phyloP scores from a whole-genome alignment of 768 basidiomycete genomes.

The Lactarius indigo region DNA sequence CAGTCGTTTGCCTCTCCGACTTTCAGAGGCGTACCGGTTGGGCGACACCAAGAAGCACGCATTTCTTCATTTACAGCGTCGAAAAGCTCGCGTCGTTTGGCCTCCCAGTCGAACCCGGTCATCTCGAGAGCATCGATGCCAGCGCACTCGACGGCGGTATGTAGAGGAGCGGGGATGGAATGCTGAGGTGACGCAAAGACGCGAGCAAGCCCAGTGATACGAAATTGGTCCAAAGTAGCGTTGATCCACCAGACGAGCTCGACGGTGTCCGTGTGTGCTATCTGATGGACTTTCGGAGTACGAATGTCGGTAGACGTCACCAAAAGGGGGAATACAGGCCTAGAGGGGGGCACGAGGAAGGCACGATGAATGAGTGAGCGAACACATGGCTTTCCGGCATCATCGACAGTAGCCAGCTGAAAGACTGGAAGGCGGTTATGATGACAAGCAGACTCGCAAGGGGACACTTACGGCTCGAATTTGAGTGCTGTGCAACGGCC shows the following conservation, averaged over 20 bases:
- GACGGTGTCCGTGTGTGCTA: constrained; percentile 46
- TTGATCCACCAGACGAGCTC: constrained; percentile 77
- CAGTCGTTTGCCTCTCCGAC: constrained; percentile 59
- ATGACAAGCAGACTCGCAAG: background rate
- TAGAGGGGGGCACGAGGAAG: constrained; percentile 45
- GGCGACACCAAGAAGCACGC: constrained; percentile 71
- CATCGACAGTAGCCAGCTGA: constrained; percentile 58
- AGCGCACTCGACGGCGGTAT: constrained; percentile 20
- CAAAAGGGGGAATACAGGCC: constrained; percentile 54
- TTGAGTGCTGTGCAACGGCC: constrained; percentile 29
- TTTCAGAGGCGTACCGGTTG: constrained; percentile 50
- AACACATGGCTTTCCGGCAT: constrained; percentile 48
- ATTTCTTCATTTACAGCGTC: constrained; percentile 54
- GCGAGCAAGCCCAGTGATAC: constrained; percentile 55
- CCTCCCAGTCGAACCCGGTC: constrained; percentile 58
- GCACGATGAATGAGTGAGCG: constrained; percentile 63
- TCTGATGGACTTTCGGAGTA: constrained; percentile 60
- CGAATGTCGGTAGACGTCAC: constrained; percentile 71
- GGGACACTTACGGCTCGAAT: constrained; percentile 26
- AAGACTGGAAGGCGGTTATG: constrained; percentile 39
- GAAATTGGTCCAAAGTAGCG: constrained; percentile 66
- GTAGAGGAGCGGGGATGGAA: constrained; percentile 33
- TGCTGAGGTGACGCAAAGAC: constrained; percentile 51
- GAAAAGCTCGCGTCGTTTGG: constrained; percentile 57
- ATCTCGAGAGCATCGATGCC: constrained; percentile 26